A percentile compares a stretch with the other conserved stretches of the same genome.
phyloP scores from a whole-genome alignment of 192 early-diverging fungal genomes.

The Coemansia sp. region DNA sequence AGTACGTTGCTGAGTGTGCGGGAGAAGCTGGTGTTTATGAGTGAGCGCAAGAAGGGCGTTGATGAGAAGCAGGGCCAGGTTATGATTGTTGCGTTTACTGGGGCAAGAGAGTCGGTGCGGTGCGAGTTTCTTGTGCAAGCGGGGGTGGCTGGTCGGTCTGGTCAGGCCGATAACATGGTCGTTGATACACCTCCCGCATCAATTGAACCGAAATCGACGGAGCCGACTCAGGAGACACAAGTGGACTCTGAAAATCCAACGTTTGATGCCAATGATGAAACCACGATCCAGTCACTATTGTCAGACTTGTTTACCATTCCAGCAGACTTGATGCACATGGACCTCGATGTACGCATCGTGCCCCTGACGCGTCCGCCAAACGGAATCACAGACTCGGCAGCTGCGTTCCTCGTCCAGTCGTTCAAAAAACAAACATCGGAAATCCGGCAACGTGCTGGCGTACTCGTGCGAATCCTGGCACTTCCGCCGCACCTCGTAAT shows the following conservation, averaged over 20 bases:
- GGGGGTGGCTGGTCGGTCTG: slow-evolving; percentile 7
- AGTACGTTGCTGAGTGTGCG: slow-evolving; percentile 34
- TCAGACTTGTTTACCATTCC: slow-evolving; percentile 34
- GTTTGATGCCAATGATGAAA: slow-evolving; percentile 6
- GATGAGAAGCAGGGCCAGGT: slow-evolving; percentile 1
- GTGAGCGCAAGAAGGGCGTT: slow-evolving; percentile 7
- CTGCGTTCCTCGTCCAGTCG: slow-evolving; percentile 15
- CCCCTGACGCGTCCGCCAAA: slow-evolving; percentile 47
- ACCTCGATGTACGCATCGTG: slow-evolving; percentile 46
- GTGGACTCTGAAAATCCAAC: neutral
- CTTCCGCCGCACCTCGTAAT: slow-evolving; percentile 47
- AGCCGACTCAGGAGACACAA: neutral
- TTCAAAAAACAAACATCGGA: slow-evolving; percentile 33
- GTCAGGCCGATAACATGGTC: slow-evolving; percentile 1
- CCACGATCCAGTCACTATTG: slow-evolving; percentile 13
- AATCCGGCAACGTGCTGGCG: slow-evolving; percentile 36
- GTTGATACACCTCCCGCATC: neutral
- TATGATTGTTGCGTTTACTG: slow-evolving; percentile 52
- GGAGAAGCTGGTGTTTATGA: slow-evolving; percentile 41
- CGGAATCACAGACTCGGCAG: slow-evolving; percentile 42
- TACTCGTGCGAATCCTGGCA: slow-evolving; percentile 40
- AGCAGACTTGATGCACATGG: slow-evolving; percentile 30
- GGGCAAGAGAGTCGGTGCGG: slow-evolving; percentile 37
- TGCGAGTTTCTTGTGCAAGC: slow-evolving; percentile 50
- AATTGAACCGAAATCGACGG: neutral